Conservation (phyloP, 2,329 filamentous ascomycete species). For the Immersiporthe knoxdaviesiana region DNA sequence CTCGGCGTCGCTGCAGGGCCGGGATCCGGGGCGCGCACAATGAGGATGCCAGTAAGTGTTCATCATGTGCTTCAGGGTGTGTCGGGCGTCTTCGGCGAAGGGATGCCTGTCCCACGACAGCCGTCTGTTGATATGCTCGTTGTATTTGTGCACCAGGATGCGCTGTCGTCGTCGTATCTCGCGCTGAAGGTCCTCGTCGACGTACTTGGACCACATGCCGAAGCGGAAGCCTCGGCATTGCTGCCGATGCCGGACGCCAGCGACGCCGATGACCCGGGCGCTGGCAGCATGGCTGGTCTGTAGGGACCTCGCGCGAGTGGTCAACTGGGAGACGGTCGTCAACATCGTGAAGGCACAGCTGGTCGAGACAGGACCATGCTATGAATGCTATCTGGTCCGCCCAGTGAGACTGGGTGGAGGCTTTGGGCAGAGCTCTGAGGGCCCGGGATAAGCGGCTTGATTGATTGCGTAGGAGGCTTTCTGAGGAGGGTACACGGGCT, state of each 20-base stretch:
- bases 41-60: conserved; percentile 45
- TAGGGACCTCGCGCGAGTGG: conserved; percentile 36
- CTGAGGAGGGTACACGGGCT: neutral
- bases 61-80: conserved; percentile 47
- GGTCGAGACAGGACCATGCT: conserved; percentile 15
- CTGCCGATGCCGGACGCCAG: conserved; percentile 36
- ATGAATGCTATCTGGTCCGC: neutral
- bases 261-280: conserved; percentile 29
- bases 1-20: conserved; percentile 42
- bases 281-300: conserved; percentile 30
- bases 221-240: conserved; percentile 55
- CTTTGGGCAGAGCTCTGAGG: neutral
- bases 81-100: conserved; percentile 40
- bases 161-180: conserved; percentile 51
- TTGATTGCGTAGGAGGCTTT: neutral
- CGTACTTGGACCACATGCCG: conserved; percentile 49
- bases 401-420: conserved; percentile 3
- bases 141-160: conserved; percentile 48
- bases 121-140: conserved; percentile 49
- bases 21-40: conserved; percentile 35
- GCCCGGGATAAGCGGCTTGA: neutral
- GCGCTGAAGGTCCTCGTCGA: conserved; percentile 46
- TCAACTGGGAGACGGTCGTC: conserved; percentile 38
- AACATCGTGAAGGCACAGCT: conserved; percentile 37
- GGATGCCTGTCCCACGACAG: conserved; percentile 50